phyloP scores from a whole-genome alignment of 2,329 filamentous ascomycete species.

The Fusarium sp. region DNA sequence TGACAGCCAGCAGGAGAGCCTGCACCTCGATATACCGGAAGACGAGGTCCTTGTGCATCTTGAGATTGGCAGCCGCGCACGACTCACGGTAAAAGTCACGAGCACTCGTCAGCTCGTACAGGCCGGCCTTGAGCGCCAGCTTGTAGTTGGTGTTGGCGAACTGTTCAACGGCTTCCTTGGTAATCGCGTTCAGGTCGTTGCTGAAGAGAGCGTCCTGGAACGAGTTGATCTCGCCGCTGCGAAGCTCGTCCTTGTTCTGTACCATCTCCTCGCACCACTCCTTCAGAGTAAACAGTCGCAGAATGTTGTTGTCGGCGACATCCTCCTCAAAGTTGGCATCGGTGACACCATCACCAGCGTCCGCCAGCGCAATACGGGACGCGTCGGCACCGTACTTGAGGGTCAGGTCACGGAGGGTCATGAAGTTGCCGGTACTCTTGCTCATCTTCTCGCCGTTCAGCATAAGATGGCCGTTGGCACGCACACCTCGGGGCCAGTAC shows the following conservation, averaged over 20 bases:
- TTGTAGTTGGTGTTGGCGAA: constrained; percentile 83
- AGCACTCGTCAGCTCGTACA: constrained; percentile 91
- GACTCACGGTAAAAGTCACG: constrained; percentile 92
- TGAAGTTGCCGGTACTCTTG: constrained; percentile 97
- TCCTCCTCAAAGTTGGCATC: constrained; percentile 98
- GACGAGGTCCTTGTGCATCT: constrained; percentile 87
- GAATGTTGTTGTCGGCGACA: constrained; percentile 90
- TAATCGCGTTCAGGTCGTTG: constrained; percentile 90
- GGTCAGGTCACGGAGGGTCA: constrained; percentile 87
- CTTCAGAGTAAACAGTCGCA: constrained; percentile 83
- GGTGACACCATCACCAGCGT: constrained; percentile 92
- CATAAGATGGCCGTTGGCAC: constrained; percentile 92
- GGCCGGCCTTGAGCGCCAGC: constrained; percentile 84
- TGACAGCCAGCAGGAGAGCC: constrained; percentile 82
- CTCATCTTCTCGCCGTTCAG: constrained; percentile 99
- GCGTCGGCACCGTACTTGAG: constrained; percentile 96
- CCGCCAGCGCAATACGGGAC: constrained; percentile 88
- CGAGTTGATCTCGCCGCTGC: constrained; percentile 78
- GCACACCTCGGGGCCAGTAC: constrained; percentile 89
- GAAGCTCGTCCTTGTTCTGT: constrained; percentile 75
- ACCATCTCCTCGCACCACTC: constrained; percentile 93
- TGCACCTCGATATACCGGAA: constrained; percentile 88
- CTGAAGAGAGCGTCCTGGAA: constrained; percentile 92
- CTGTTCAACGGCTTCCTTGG: constrained; percentile 81
- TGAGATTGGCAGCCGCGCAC: constrained; percentile 79